phyloP scores from a whole-genome alignment of 331 rosid species.

The Stylosanthes scabra region DNA sequence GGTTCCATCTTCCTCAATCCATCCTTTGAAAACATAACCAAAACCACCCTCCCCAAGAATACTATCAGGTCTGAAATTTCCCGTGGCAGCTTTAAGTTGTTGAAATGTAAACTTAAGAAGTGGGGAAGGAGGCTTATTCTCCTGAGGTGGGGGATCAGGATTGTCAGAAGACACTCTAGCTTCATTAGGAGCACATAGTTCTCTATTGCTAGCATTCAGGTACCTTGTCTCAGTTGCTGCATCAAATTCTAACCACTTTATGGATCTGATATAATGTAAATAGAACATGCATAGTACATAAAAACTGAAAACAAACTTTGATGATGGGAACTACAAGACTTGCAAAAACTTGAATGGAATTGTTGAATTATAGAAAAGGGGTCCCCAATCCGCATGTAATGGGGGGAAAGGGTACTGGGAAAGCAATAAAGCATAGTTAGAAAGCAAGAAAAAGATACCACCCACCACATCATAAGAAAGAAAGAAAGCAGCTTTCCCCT shows the following conservation, averaged over 20 bases:
- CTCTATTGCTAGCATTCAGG: conserved; percentile 93
- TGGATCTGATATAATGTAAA: conserved; percentile 31
- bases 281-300: not conserved
- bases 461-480: conserved; percentile 17
- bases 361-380: conserved; percentile 31
- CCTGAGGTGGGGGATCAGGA: conserved; percentile 61
- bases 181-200: conserved; percentile 71
- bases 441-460: conserved; percentile 41
- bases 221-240: conserved; percentile 91
- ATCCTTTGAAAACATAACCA: conserved; percentile 92
- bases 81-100: conserved; percentile 88
- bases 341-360: conserved; percentile 16
- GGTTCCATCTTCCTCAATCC: conserved; percentile 95
- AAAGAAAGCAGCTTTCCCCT: conserved; percentile 2
- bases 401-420: conserved; percentile 24
- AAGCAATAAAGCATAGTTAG: conserved; percentile 42
- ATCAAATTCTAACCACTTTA: conserved; percentile 28
- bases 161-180: conserved; percentile 73
- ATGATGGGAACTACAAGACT: not conserved
- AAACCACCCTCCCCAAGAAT: conserved; percentile 96
- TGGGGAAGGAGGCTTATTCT: conserved; percentile 60
- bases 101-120: conserved; percentile 79
- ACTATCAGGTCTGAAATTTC: conserved; percentile 95
- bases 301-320: not conserved
- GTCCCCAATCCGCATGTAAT: no score